Base-by-base conservation (phyloP, 345 rosid species). In the Carallia pectinifolia region DNA sequence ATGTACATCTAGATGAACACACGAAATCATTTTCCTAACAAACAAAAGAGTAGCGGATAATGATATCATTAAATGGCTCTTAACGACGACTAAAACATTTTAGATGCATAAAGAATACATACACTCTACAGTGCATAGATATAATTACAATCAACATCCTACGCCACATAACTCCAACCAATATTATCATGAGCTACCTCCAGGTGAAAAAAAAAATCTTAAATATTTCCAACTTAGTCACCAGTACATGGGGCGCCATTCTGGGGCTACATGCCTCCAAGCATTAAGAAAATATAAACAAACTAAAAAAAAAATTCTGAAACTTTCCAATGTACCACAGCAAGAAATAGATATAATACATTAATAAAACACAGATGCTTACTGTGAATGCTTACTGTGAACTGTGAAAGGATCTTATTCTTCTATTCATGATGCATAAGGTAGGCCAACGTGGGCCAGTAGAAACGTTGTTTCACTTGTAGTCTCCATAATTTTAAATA, bases 231-330 rank as follows among this genome's bases (percentile, higher is more conserved):
- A 60, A 16, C 48, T 44, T 44, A 44, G 50, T 44, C 50, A 44
- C 50, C 2, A 9, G 18, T 16, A 52, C 62, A 53, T 37, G 61
- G 33, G 30, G 18, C 44, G 31, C 6, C 58, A 40, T 61, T 44
- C 67, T 54, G 61, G 58, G 53, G 52, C 59, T 70, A 37, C 73
- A 67, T 54, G 17, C 73, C 73, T 66, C 71, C 54, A n/a, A 19
- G 17, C 27, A 33, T 70, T 36, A 23, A 58, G 61, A 64, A 50
- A 31, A 48, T 53, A 52, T 18, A 67, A 58, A 58, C 65, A 50
- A 23, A 23, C 37, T 40, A 30, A 36, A 47, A 7, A 13, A 69
- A 67, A 23, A 76, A 63, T 66, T 75, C 61, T 64, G 64, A 63
- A 50, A 74, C 34, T 40, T 56, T 67, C n/a, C 67, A 65, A 29